phyloP scores from a whole-genome alignment of 192 early-diverging fungal genomes.

The Gigaspora rosea region DNA sequence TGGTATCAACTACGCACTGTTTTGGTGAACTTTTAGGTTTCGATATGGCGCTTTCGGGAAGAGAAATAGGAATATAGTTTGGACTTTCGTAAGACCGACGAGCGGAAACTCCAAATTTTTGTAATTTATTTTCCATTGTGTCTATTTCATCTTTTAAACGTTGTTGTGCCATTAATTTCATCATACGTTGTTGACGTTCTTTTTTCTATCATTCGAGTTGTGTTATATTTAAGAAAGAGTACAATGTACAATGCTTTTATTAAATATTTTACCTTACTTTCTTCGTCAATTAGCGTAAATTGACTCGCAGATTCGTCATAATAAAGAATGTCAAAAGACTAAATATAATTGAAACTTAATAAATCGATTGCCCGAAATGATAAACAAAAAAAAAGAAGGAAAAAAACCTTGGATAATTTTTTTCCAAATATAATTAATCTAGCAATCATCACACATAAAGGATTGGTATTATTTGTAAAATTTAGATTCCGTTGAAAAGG shows the following conservation, averaged over 20 bases:
- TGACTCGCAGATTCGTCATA: constrained; percentile 39
- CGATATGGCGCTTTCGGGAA: not conserved
- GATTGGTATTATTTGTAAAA: constrained; percentile 24
- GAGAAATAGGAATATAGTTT: not conserved
- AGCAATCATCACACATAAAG: constrained; percentile 6
- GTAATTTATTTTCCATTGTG: constrained; percentile 42
- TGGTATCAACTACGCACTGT: constrained; percentile 50
- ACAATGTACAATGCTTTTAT: not conserved
- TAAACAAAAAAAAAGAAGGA: not conserved
- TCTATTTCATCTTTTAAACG: constrained; percentile 44
- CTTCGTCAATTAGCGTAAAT: constrained; percentile 45
- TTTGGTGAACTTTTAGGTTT: not conserved
- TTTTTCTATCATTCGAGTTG: constrained; percentile 33
- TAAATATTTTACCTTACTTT: constrained; percentile 39
- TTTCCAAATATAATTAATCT: constrained; percentile 38
- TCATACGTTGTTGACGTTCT: constrained; percentile 40
- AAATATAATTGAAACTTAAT: constrained; percentile 2
- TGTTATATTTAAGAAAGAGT: not conserved
- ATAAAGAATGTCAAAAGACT: constrained; percentile 46
- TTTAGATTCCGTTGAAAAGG: constrained; percentile 37
- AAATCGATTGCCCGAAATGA: not conserved
- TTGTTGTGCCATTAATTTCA: constrained; percentile 46
- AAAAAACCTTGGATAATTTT: constrained; percentile 35
- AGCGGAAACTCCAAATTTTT: constrained; percentile 33
- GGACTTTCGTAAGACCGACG: not conserved